phyloP scores from a whole-genome alignment of 163 green algal genomes.

The Prototheca stagnorum region DNA sequence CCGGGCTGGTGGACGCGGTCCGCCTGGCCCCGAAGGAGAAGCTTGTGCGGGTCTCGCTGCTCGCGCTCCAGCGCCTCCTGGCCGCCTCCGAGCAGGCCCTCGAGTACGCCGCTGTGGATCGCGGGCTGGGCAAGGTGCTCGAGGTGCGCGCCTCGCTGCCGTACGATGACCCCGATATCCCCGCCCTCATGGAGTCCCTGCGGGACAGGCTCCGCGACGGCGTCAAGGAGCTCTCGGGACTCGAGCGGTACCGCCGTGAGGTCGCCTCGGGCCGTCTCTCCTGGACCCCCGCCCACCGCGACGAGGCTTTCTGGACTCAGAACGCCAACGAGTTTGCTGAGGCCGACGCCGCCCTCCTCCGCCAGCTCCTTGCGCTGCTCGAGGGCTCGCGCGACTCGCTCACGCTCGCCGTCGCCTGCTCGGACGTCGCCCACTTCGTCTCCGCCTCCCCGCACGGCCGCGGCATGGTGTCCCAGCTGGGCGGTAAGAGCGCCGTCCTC shows the following conservation, averaged over 20 bases:
- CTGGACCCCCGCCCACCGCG: constrained; percentile 70
- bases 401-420: constrained; percentile 63
- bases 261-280: constrained; percentile 65
- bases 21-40: constrained; percentile 64
- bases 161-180: constrained; percentile 73
- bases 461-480: constrained; percentile 65
- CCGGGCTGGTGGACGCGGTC: constrained; percentile 52
- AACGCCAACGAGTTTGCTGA: constrained; percentile 79
- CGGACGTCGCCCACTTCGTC: constrained; percentile 83
- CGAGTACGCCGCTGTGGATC: constrained; percentile 63
- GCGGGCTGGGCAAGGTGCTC: constrained; percentile 44
- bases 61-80: constrained; percentile 57
- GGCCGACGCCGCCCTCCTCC: constrained; percentile 79
- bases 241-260: constrained; percentile 86
- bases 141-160: constrained; percentile 36
- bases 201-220: constrained; percentile 45
- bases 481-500: constrained; percentile 88
- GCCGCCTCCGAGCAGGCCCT: constrained; percentile 15
- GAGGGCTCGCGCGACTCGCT: constrained; percentile 31
- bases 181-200: constrained; percentile 45
- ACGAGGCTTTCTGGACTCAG: constrained; percentile 55
- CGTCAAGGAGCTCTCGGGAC: constrained; percentile 52
- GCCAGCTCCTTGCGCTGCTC: constrained; percentile 51
- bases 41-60: constrained; percentile 56
- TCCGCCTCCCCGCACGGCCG: constrained; percentile 47